phyloP scores from a whole-genome alignment of 2,329 filamentous ascomycete genomes.

The Fusarium redolens region DNA sequence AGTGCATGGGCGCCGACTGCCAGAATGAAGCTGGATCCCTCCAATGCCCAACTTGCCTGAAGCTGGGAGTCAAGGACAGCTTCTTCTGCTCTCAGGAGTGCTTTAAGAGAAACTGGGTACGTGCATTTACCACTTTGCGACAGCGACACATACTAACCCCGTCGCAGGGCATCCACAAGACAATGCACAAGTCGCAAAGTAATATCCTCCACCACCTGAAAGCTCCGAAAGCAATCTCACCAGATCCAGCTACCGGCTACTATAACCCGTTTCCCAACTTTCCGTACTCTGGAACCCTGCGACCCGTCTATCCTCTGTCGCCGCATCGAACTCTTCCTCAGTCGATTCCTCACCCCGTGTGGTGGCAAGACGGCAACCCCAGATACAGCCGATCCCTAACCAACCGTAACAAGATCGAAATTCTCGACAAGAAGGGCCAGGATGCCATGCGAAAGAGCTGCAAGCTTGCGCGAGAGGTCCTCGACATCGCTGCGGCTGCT shows the following conservation, averaged over 20 bases:
- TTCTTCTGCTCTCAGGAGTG: conserved; percentile 99
- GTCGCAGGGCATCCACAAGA: conserved; percentile 80
- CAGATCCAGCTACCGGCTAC: conserved; percentile 87
- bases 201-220: conserved; percentile 79
- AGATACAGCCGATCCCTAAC: conserved; percentile 69
- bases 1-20: conserved; percentile 87
- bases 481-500: conserved; percentile 89
- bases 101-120: conserved; percentile 98
- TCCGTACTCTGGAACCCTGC: conserved; percentile 80
- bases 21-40: conserved; percentile 85
- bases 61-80: conserved; percentile 86
- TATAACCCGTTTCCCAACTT: conserved; percentile 95
- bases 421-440: conserved; percentile 82
- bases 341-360: conserved; percentile 86
- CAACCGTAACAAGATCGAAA: conserved; percentile 82
- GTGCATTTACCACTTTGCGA: conserved; percentile 43
- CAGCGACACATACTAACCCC: conserved; percentile 31
- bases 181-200: conserved; percentile 75
- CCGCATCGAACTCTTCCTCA: conserved; percentile 78
- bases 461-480: conserved; percentile 84
- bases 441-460: conserved; percentile 95
- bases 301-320: conserved; percentile 89
- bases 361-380: conserved; percentile 84
- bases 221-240: conserved; percentile 86
- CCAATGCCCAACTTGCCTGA: conserved; percentile 95